A percentile compares a stretch with the other conserved stretches of the same genome.
These are phyloP conservation scores for Psilocybe azurescens DNA, from an alignment of 768 basidiomycete genomes.

Conservation along the genomic window DNA sequence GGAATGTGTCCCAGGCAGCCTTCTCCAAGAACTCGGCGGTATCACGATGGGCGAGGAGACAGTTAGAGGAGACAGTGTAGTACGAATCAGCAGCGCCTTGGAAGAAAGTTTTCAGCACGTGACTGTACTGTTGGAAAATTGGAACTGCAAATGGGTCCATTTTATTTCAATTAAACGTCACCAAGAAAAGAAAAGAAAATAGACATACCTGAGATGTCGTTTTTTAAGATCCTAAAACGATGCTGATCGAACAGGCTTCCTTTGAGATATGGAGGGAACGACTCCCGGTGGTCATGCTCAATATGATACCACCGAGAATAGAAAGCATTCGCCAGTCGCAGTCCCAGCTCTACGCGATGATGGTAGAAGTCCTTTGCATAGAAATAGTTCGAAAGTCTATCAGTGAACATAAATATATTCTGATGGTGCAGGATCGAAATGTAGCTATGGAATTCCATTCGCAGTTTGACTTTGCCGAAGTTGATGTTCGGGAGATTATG, in stretches of 20 bases:
- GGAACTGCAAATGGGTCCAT: neutral
- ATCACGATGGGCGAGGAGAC: neutral
- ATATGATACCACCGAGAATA: neutral
- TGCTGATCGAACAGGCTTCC: neutral
- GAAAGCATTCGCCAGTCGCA: neutral
- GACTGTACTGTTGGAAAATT: neutral
- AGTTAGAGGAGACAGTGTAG: neutral
- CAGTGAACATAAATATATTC: slow-evolving; percentile 1
- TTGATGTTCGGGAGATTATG: neutral
- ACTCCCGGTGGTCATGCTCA: neutral
- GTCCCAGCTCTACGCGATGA: neutral
- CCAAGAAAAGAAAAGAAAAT: neutral
- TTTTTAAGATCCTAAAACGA: neutral
- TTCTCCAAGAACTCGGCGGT: neutral
- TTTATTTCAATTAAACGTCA: neutral
- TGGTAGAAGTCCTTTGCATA: neutral
- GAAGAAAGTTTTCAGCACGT: neutral
- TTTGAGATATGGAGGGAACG: neutral
- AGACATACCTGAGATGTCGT: neutral
- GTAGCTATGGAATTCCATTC: neutral
- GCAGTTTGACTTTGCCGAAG: neutral
- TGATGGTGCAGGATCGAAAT: slow-evolving; percentile 2
- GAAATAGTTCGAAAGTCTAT: neutral
- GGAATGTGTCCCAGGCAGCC: slow-evolving; percentile 1
- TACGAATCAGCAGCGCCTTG: neutral